Evolutionary conservation across 345 rosid genomes (phyloP).

Genomic region (Lumnitzera littorea): DNA sequence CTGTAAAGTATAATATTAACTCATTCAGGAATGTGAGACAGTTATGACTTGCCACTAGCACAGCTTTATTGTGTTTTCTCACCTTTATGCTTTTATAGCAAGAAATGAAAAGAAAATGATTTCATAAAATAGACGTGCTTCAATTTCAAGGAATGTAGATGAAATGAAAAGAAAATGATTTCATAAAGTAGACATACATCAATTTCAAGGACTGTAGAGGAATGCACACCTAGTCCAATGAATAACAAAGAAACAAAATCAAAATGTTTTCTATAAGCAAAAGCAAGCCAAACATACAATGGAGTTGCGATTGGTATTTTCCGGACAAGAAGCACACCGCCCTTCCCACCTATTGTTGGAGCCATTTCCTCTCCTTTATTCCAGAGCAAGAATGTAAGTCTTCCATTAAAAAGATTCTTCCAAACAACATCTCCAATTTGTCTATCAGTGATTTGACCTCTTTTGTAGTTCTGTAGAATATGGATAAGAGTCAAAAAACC

Average conservation of each 20-base stretch:
- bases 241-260: background rate
- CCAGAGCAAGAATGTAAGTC: slow-evolving; percentile 65
- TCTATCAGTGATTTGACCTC: slow-evolving; percentile 43
- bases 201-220: no score
- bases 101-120: no score
- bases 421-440: slow-evolving; percentile 42
- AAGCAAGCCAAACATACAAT: slow-evolving; percentile 31
- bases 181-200: no score
- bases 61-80: no score
- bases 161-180: no score
- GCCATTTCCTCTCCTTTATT: slow-evolving; percentile 66
- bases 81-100: no score
- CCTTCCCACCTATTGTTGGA: slow-evolving; percentile 47
- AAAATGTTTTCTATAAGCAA: background rate
- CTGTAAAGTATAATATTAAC: no score
- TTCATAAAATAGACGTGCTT: no score
- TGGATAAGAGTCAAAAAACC: background rate
- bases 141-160: no score
- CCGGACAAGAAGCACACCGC: slow-evolving; percentile 83
- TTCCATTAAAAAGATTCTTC: slow-evolving; percentile 71
- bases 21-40: no score
- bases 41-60: no score
- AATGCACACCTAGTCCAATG: background rate
- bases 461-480: slow-evolving; percentile 51
- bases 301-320: slow-evolving; percentile 64